Base-by-base conservation (phyloP, 1,284 basidiomycete species). In the Rhizoctonia solani region DNA sequence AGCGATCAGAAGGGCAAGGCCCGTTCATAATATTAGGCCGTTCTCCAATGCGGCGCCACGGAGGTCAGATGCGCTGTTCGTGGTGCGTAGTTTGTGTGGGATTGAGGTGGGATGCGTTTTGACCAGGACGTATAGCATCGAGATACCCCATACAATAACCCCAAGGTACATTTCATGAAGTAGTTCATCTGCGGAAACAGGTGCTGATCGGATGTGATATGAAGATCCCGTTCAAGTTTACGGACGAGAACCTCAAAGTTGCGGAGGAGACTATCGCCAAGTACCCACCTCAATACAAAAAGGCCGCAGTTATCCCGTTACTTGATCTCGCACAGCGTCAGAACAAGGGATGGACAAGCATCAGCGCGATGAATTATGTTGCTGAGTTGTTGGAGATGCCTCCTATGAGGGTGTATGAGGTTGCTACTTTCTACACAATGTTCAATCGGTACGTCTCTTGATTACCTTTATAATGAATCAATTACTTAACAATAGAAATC, bases 341-440 rank as follows among this genome's bases (percentile, higher is more conserved):
- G 80, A 98, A 99, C 81, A 92, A 94, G 74, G 95, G 94, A 74
- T 99, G 94, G 93, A 96, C 95, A n/a, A 94, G 90, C 75, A 96
- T 99, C 73, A 93, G 90, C 74, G 95, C 96, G 70, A 99, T 99
- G 96, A 98, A 99, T 81, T 93, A 95, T 74, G 90, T 99, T 53
- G 96, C 96, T 1, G 87, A 89, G 71, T 80, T 96, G 41, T 83
- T 99, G 63, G 93, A 93, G 75, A 93, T 99, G 88, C 93, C 92
- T 6, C 92, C 93, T 65, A 99, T 99, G 97, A 89, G 96, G 19
- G 97, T 99, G 4, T 99, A 99, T 78, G 97, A 99, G 80, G 97
- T 99, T 58, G 96, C 97, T 13, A 97, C 95, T 11, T 99, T 99
- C 81, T 99, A 99, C 80, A 99, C 96, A 72, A 98, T 99, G 96